A percentile compares a stretch with the other conserved stretches of the same genome.
These are phyloP conservation scores for Fusarium pseudocircinatum DNA, from an alignment of 2,329 filamentous ascomycete species.

Conservation along the genomic window DNA sequence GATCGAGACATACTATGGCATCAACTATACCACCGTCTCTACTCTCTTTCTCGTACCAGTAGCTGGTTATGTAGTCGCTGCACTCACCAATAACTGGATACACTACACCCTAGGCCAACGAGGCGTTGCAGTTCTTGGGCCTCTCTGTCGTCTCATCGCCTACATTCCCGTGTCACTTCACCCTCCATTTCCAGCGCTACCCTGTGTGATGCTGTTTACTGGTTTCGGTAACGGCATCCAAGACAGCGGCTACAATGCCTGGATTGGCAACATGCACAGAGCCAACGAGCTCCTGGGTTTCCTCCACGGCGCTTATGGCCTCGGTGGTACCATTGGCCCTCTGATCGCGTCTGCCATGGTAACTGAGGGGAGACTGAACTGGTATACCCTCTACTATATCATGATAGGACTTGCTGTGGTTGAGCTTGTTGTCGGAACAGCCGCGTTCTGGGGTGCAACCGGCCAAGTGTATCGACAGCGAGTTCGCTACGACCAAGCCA, in stretches of 20 bases:
- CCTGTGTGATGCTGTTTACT: conserved; percentile 70
- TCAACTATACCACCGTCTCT: conserved; percentile 71
- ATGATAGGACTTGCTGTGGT: conserved; percentile 70
- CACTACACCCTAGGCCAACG: conserved; percentile 74
- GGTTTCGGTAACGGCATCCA: conserved; percentile 78
- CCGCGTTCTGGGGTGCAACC: conserved; percentile 72
- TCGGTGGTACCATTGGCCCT: conserved; percentile 75
- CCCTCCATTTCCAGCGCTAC: conserved; percentile 74
- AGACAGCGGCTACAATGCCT: conserved; percentile 68
- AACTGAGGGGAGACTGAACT: conserved; percentile 66
- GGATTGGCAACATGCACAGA: conserved; percentile 75
- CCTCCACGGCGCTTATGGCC: conserved; percentile 76
- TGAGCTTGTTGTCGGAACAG: conserved; percentile 62
- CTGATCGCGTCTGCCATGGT: conserved; percentile 79
- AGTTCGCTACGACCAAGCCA: conserved; percentile 40
- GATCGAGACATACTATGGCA: conserved; percentile 62
- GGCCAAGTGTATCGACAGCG: conserved; percentile 61
- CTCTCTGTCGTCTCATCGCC: conserved; percentile 69
- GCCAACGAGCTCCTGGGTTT: conserved; percentile 79
- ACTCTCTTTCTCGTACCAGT: conserved; percentile 74
- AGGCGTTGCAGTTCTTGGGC: conserved; percentile 74
- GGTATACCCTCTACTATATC: conserved; percentile 81
- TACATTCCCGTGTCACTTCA: conserved; percentile 74
- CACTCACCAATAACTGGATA: conserved; percentile 70
- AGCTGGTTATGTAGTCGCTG: conserved; percentile 70